A percentile compares a stretch with the other conserved stretches of the same genome.
These are phyloP conservation scores for Alisma plantagoaquatica DNA, from an alignment of 106 monocot genomes.

Conservation along the genomic window DNA sequence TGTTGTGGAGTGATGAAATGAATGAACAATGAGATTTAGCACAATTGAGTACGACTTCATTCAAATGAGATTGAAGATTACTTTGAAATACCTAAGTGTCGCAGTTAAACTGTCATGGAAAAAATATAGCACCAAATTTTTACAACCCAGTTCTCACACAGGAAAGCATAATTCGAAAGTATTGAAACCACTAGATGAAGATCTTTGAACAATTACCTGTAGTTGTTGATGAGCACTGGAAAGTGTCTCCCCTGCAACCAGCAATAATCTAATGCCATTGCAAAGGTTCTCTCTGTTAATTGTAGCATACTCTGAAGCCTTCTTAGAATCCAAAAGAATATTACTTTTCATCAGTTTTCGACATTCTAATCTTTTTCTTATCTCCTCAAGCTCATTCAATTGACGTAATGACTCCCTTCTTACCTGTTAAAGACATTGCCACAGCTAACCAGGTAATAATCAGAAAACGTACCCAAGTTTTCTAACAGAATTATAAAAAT, in stretches of 20 bases:
- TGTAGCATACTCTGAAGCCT: slow-evolving; percentile 30
- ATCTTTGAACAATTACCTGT: slow-evolving; percentile 44
- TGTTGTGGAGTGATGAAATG: too few relatives aligned
- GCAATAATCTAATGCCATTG: slow-evolving; percentile 33
- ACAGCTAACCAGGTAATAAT: too few relatives aligned
- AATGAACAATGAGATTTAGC: too few relatives aligned
- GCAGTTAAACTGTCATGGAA: too few relatives aligned
- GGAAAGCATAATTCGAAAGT: too few relatives aligned
- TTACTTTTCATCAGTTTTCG: slow-evolving; percentile 32
- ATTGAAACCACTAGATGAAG: too few relatives aligned
- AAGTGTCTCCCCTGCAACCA: slow-evolving; percentile 59
- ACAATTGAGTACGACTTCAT: too few relatives aligned
- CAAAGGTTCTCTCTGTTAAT: slow-evolving; percentile 52
- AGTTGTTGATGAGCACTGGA: slow-evolving; percentile 42
- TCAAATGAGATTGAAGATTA: too few relatives aligned
- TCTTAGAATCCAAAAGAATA: slow-evolving; percentile 33
- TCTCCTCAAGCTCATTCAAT: slow-evolving; percentile 68
- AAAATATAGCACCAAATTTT: too few relatives aligned
- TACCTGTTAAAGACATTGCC: slow-evolving; percentile 33
- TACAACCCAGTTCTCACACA: too few relatives aligned
- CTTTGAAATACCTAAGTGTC: too few relatives aligned
- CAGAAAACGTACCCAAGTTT: too few relatives aligned
- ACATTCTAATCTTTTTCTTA: slow-evolving; percentile 48
- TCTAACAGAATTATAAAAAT: background rate
- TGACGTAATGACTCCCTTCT: slow-evolving; percentile 42